Evolutionary conservation across 352 stramenopile genomes (phyloP).

Genomic region (Globisporangium sylvaticum): DNA sequence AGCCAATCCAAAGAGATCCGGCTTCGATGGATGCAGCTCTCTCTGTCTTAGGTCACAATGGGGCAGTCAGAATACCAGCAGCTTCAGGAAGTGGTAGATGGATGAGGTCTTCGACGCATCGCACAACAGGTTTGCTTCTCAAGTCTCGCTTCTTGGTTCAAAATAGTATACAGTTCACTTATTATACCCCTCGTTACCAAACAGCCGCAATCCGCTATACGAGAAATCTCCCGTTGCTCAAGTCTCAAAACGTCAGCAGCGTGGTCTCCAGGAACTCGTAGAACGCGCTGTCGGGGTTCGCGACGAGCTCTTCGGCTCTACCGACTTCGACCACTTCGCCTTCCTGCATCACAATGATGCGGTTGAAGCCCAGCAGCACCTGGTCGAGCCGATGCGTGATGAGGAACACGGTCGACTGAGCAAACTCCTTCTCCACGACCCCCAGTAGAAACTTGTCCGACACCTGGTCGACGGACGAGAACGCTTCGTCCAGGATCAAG

Average conservation of each 20-base stretch:
- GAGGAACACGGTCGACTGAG: slow-evolving; percentile 57
- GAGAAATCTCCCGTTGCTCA: no score
- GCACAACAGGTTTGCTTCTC: no score
- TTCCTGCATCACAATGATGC: slow-evolving; percentile 19
- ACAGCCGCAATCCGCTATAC: no score
- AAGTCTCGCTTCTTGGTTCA: no score
- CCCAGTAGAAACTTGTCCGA: slow-evolving; percentile 81
- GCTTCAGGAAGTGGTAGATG: no score
- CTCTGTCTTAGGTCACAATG: no score
- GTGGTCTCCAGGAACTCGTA: slow-evolving; percentile 53
- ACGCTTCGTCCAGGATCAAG: slow-evolving; percentile 89
- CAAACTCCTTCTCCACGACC: slow-evolving; percentile 50
- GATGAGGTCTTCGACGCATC: no score
- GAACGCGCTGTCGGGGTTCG: slow-evolving; percentile 32
- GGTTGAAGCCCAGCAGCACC: slow-evolving; percentile 13
- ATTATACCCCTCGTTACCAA: no score
- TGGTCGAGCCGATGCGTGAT: slow-evolving; percentile 89
- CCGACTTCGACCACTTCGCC: slow-evolving; percentile 25
- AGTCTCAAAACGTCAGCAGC: slow-evolving; percentile 29
- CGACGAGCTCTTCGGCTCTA: slow-evolving; percentile 29
- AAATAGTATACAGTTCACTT: no score
- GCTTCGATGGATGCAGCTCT: no score
- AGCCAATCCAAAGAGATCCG: no score
- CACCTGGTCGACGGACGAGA: slow-evolving; percentile 72
- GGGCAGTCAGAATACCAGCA: no score